Conservation (phyloP, 768 basidiomycete species). For the Tremella fuciformis region DNA sequence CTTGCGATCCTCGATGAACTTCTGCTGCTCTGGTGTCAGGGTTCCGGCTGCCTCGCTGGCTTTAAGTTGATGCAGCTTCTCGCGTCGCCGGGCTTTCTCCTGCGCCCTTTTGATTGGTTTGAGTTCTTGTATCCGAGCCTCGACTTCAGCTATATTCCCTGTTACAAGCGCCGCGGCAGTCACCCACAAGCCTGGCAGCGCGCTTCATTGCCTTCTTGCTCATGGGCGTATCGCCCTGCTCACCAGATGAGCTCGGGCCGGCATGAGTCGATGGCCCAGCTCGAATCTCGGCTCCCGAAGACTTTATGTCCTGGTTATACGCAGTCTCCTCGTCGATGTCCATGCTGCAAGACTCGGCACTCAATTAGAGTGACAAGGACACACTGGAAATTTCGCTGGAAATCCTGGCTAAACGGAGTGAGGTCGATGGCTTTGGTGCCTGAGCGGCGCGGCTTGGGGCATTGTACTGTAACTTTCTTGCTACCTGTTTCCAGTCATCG, state of each 20-base stretch:
- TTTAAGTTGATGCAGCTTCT: slow-evolving; percentile 14
- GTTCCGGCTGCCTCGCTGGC: slow-evolving; percentile 27
- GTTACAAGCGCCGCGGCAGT: not conserved
- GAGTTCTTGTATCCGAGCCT: slow-evolving; percentile 28
- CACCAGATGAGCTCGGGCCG: not conserved
- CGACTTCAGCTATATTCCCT: not conserved
- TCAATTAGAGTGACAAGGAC: too few species aligned
- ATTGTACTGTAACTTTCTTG: too few species aligned
- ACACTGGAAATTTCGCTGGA: too few species aligned
- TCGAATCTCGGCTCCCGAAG: not conserved
- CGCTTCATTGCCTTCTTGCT: slow-evolving; percentile 47
- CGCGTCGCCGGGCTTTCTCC: slow-evolving; percentile 25
- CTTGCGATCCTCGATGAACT: slow-evolving; percentile 54
- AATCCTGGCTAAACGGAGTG: not conserved
- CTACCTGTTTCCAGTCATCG: not conserved
- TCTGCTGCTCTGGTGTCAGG: slow-evolving; percentile 41
- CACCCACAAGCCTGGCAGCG: slow-evolving; percentile 37
- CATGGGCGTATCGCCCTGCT: slow-evolving; percentile 12
- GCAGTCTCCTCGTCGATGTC: slow-evolving; percentile 9
- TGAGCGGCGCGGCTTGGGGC: too few species aligned
- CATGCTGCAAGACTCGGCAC: not conserved
- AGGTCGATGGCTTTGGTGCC: too few species aligned
- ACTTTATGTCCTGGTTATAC: not conserved
- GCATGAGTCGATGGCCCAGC: slow-evolving; percentile 17
- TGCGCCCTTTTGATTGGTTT: slow-evolving; percentile 27